Evolutionary conservation across 495 filamentous ascomycete species (phyloP), one percentile per base, ranked within the genome.

Genomic region (Pyronema omphalodes): DNA sequence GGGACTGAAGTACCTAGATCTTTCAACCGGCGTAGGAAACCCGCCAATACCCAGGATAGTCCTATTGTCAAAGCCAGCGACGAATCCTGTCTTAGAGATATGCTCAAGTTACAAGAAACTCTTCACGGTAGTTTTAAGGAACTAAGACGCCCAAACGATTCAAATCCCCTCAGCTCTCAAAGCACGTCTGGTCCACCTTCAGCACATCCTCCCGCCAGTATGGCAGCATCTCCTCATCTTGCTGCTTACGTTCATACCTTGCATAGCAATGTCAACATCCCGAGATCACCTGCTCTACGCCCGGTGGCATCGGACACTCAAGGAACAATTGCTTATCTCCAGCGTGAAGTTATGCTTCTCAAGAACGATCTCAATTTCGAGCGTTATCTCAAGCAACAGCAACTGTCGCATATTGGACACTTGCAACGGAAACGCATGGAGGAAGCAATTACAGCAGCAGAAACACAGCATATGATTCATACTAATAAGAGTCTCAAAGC

Each of bases 291-390:
- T 50, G 67, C 68, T 14, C 47, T 70, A 37, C 57, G 68, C 11
- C 67, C 70, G 36, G 55, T 61, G 12, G 54, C 61, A 6, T 62
- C 60, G 3, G 67, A 68, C 51, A 57, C 66, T 9, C 60, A 65
- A 37, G 69, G 71, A 36, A 73, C 75, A 50, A 67, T 78, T 44
- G 71, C 76, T 17, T 74, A 74, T 54, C 68, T 86, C 0, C 74
- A 84, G 53, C 74, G 78, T 51, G 76, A 85, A 61, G 72, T 80
- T 51, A 71, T 82, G 51, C 69, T 85, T 11, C 65, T 86, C 7
- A 74, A 76, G 37, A 86, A 85, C 53, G 82, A 87, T 60, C 73
- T 87, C 37, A 82, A 82, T 58, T 86, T 84, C 54, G 83, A 87
- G 64, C 70, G 80, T 17, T 86, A 83, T 61, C 72, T 84, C 52